Evolutionary conservation across 352 stramenopile genomes (phyloP), one percentile per base, ranked within the genome.

Genomic region (Phytophthora cajani): DNA sequence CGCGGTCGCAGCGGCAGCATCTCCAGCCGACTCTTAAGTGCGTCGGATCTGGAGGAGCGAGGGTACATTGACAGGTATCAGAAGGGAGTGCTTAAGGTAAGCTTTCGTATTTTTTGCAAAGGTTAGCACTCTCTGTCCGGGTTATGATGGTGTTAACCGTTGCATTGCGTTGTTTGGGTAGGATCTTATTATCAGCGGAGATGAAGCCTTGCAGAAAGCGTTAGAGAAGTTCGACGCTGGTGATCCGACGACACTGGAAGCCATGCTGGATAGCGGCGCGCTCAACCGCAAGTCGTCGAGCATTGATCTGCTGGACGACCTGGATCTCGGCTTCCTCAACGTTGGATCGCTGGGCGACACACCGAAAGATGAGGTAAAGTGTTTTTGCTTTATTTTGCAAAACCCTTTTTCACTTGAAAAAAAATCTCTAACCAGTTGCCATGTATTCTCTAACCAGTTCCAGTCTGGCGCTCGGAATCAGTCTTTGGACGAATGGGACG

Each of bases 161-260:
- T 49, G 42, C 42, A 49, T 49, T 49, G 8, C 19, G 2, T 5
- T 51, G 42, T 40, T 47, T 30, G 27, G 27, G 10, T 57, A 93
- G 84, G 91, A 97, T 66, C 67, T 97, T 38, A 97, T 97, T 72
- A 97, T 97, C 59, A 97, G 89, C 52, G 91, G 91, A 54, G 91
- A 97, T 56, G 87, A 95, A 69, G 87, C 92, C 53, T 69, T 97
- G 68, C 91, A 97, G 58, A 91, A 94, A 64, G 91, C 90, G 16
- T 72, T 97, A 9, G 91, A 97, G 74, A 94, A 93, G 25, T 97
- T 95, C 54, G 91, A 97, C 50, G 87, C 88, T 0, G 91, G 91
- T 11, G 90, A 97, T 58, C 77, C 91, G 6, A 92, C 88, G 17
- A 90, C 87, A 50, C 82, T 97, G 4, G 88, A 96, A 72, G 88